Percentiles rank a stretch among this genome's conserved stretches.
Conservation (phyloP, 164 flowering plant species). For the Malania oleifera region DNA sequence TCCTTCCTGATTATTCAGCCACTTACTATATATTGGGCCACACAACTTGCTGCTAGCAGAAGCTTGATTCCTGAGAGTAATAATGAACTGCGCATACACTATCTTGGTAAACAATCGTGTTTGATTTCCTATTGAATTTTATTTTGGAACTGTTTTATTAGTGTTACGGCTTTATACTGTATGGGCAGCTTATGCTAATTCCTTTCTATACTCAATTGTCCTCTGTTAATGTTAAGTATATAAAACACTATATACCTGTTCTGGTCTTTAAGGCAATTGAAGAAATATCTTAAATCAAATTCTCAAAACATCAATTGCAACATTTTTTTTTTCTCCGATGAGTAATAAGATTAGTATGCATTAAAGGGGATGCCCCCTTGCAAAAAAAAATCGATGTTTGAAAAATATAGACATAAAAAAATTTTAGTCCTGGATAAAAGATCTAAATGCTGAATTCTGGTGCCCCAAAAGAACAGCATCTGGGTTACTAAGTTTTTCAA, state of each 20-base stretch:
- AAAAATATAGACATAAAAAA: no score
- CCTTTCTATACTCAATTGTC: neutral
- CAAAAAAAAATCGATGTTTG: no score
- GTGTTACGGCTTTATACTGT: neutral
- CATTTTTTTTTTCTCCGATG: no score
- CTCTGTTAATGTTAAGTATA: no score
- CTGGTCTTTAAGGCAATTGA: neutral
- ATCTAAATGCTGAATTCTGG: no score
- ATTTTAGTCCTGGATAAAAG: no score
- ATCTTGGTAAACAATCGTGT: slow-evolving; percentile 47
- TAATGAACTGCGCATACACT: slow-evolving; percentile 48
- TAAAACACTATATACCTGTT: neutral
- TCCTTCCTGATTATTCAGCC: slow-evolving; percentile 67
- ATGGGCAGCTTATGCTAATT: neutral
- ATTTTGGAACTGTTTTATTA: neutral
- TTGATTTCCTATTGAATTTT: neutral
- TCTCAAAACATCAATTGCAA: no score
- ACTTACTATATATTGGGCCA: slow-evolving; percentile 54
- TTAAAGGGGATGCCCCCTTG: no score
- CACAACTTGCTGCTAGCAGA: slow-evolving; percentile 36
- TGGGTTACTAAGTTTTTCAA: no score
- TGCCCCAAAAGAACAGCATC: no score
- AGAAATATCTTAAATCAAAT: neutral
- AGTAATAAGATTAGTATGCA: no score
- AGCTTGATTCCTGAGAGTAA: slow-evolving; percentile 21